These are phyloP conservation scores for Eucalyptus victrix DNA, from an alignment of 345 rosid species.

Conservation along the genomic window DNA sequence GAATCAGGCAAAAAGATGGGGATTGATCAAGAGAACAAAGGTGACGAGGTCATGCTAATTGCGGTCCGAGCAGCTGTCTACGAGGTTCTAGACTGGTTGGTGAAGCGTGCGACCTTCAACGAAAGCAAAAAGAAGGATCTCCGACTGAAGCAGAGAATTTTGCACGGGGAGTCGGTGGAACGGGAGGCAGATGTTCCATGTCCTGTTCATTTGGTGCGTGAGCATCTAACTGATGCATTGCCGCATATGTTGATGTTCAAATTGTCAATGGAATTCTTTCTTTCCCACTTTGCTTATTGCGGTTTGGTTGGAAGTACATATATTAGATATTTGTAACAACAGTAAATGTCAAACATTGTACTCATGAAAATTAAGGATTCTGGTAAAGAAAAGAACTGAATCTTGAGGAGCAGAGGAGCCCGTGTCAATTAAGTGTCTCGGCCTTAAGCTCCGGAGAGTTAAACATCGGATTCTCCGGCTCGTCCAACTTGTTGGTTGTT, in stretches of 20 bases:
- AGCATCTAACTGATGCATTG: not conserved
- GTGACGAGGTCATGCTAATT: no score
- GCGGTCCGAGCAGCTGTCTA: no score
- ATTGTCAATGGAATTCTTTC: not conserved
- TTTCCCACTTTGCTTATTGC: not conserved
- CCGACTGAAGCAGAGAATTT: no score
- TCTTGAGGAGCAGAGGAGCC: not conserved
- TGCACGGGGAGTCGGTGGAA: not conserved
- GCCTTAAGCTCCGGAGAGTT: not conserved
- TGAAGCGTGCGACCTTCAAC: no score
- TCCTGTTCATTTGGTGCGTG: not conserved
- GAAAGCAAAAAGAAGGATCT: no score
- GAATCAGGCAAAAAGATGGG: no score
- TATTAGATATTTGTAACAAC: no score
- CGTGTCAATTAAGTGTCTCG: not conserved
- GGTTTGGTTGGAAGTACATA: not conserved
- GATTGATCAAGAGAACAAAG: no score
- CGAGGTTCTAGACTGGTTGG: no score
- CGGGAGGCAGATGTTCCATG: not conserved
- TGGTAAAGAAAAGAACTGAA: not conserved
- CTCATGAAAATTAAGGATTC: not conserved
- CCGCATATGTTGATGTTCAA: not conserved
- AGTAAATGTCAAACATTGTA: not conserved
- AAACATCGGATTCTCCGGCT: constrained; percentile 2
- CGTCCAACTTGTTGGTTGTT: constrained; percentile 28